A percentile compares a stretch with the other conserved stretches of the same genome.
Evolutionary conservation across 768 basidiomycete genomes (phyloP).

Genomic region (Mycena rosella): DNA sequence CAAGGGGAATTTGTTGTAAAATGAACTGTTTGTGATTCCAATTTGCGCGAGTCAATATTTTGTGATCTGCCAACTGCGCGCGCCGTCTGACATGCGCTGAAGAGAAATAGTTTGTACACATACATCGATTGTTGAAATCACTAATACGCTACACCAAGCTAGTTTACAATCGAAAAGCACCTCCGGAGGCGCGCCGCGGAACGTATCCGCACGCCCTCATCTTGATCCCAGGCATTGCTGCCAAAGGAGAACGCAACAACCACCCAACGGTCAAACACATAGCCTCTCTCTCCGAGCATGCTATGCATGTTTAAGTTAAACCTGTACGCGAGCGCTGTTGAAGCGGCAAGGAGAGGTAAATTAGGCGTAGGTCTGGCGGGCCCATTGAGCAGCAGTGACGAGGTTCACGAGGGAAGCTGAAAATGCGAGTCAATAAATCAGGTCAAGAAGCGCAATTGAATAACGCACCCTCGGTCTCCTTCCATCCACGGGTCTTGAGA

Average conservation of each 20-base stretch:
- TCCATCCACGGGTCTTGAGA: slow-evolving; percentile 98
- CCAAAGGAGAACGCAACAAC: slow-evolving; percentile 55
- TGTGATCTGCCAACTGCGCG: too few species aligned
- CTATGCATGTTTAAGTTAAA: slow-evolving; percentile 55
- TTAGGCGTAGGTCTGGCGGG: slow-evolving; percentile 86
- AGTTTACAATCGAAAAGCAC: slow-evolving; percentile 30
- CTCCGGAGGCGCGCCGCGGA: slow-evolving; percentile 16
- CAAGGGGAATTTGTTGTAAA: too few species aligned
- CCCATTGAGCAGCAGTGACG: slow-evolving; percentile 94
- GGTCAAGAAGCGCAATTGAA: slow-evolving; percentile 2
- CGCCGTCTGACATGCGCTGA: too few species aligned
- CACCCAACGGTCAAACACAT: slow-evolving; percentile 67
- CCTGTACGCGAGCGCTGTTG: slow-evolving; percentile 89
- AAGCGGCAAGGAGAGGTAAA: slow-evolving; percentile 72
- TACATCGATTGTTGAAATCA: slow-evolving; percentile 36
- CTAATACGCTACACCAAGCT: slow-evolving; percentile 21
- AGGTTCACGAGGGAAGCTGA: slow-evolving; percentile 86
- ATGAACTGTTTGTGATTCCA: too few species aligned
- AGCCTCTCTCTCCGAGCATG: slow-evolving; percentile 39
- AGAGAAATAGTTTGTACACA: too few species aligned
- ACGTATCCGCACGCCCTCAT: slow-evolving; percentile 18
- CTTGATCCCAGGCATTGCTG: slow-evolving; percentile 11
- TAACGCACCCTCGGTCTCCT: slow-evolving; percentile 86
- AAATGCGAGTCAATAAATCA: slow-evolving; percentile 21
- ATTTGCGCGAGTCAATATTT: too few species aligned